Evolutionary conservation across 2,329 filamentous ascomycete genomes (phyloP), one percentile per base, ranked within the genome.

Genomic region (Alternaria gansuensis): DNA sequence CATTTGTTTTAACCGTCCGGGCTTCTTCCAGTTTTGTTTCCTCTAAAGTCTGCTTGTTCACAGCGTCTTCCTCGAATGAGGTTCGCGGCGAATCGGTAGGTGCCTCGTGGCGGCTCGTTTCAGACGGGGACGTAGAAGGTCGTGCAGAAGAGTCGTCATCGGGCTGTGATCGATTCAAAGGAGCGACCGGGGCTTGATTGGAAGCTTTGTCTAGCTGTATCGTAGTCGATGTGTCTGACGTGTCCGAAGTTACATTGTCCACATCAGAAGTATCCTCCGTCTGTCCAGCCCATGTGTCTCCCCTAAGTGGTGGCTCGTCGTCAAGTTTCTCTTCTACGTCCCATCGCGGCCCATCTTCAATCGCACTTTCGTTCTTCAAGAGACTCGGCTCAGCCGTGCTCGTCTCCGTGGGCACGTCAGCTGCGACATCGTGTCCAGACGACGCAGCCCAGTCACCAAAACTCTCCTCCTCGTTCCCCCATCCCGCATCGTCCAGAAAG

Each of bases 401-500:
- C 31, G 57, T 45, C 7, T 62, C 48, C 10, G 51, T 29, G n/a
- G 49, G 34, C 9, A 49, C 10, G 23, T 54, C 48, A 23, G 51
- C 51, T 36, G 48, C 50, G 11, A 39, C 39, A 40, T 57, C 44
- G 34, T 53, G 51, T 44, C 29, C 43, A 31, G 69, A 45, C 11
- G 67, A 58, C 11, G 59, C 52, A 24, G 70, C 62, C 75, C 75
- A 77, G 17, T 58, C 74, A 13, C 68, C 71, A 39, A 70, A 70
- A 10, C 60, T 65, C n/a, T 70, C 73, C 5, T 75, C 71, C 2
- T 72, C 69, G 23, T 60, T 70, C 0, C 73, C 75, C 76, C 76
- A 78, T 23, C 72, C 72, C 11, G 75, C 73, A 57, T 78, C 75
- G 26, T 77, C 73, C 46, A 75, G 60, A 50, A 77, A 77, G 6